Conservation (phyloP, 225 moss, liverwort and hornwort genomes). For the Ulota crispa region DNA sequence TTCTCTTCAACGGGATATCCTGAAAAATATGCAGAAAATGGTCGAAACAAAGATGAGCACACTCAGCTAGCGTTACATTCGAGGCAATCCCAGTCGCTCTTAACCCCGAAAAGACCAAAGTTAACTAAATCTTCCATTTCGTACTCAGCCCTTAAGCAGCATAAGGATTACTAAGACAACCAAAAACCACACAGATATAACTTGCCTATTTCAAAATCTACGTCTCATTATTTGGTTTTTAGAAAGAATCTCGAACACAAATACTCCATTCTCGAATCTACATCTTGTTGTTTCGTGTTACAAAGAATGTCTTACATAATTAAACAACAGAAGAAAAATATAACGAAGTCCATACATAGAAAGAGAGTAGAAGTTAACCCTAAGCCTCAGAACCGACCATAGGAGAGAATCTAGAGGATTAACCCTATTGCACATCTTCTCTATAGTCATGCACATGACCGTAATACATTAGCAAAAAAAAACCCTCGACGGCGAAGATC, state of each 20-base stretch:
- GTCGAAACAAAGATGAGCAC: neutral
- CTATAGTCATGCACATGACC: neutral
- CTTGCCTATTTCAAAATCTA: neutral
- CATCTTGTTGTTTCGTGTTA: neutral
- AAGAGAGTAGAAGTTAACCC: neutral
- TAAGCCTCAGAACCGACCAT: neutral
- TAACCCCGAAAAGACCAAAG: too few relatives aligned
- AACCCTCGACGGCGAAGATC: neutral
- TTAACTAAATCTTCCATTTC: neutral
- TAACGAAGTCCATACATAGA: too few relatives aligned
- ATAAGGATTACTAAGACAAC: neutral
- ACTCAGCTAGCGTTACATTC: neutral
- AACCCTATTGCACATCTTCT: neutral
- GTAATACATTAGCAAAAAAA: neutral
- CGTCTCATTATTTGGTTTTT: neutral
- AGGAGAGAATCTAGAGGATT: neutral
- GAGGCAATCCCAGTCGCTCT: neutral
- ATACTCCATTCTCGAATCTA: neutral
- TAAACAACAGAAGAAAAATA: neutral
- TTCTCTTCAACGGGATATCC: slow-evolving; percentile 55
- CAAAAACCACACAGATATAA: neutral
- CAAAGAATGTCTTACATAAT: neutral
- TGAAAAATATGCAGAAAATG: slow-evolving; percentile 16
- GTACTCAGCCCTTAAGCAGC: neutral
- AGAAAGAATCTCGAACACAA: neutral